Conservation (phyloP, 352 stramenopile genomes). For the Globisporangium iwayamae region DNA sequence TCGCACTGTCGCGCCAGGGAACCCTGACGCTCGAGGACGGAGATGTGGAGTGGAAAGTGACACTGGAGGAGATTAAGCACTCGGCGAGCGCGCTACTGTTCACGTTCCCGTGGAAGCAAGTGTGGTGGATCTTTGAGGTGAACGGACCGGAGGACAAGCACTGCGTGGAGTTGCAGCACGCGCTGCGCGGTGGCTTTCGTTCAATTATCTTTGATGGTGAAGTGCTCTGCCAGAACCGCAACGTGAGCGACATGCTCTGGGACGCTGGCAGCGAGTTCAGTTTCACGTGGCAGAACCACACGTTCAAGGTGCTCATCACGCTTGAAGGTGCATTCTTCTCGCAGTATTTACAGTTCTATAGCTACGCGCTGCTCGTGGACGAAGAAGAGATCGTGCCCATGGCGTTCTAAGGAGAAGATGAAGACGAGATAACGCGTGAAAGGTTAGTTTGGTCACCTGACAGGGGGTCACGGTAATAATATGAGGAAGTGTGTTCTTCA, state of each 20-base stretch:
- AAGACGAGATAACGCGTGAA: background rate
- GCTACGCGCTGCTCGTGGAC: constrained; percentile 76
- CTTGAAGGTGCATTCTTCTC: constrained; percentile 84
- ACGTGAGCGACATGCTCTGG: constrained; percentile 72
- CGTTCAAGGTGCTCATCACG: constrained; percentile 72
- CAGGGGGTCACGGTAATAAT: background rate
- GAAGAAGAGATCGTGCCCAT: constrained; percentile 65
- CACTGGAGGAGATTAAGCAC: constrained; percentile 84
- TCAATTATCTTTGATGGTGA: constrained; percentile 71
- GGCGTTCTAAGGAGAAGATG: constrained; percentile 15
- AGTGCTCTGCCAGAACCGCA: constrained; percentile 60
- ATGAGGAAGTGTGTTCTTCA: background rate
- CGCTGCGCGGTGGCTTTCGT: constrained; percentile 68
- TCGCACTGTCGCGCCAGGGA: constrained; percentile 60
- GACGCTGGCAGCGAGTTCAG: constrained; percentile 72
- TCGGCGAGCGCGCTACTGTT: constrained; percentile 68
- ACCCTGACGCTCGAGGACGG: constrained; percentile 44
- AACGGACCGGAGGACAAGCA: constrained; percentile 46
- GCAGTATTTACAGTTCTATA: constrained; percentile 82
- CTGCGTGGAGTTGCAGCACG: constrained; percentile 76
- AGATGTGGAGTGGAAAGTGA: constrained; percentile 53
- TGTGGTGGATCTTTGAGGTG: constrained; percentile 81
- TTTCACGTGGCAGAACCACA: constrained; percentile 62
- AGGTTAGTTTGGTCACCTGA: background rate
- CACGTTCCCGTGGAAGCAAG: constrained; percentile 85